Conservation (phyloP, 2,329 filamentous ascomycete genomes). For the Trichophyton rubrum region DNA sequence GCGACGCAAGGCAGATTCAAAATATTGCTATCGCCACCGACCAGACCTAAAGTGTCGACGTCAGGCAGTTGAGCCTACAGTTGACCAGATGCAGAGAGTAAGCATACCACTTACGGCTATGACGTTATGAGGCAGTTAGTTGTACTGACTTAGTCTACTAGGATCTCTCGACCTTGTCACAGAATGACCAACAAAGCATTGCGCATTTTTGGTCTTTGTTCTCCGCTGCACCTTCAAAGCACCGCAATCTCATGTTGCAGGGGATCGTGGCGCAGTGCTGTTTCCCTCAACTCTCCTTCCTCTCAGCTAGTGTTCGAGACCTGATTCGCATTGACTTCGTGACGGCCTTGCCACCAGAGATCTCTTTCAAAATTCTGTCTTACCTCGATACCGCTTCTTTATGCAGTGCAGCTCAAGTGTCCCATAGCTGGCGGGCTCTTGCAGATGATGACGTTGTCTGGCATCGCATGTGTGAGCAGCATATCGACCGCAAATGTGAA, state of each 20-base stretch:
- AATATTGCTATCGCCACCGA: slow-evolving; percentile 88
- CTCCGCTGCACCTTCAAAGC: slow-evolving; percentile 84
- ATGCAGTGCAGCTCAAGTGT: slow-evolving; percentile 93
- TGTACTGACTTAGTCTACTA: slow-evolving; percentile 23
- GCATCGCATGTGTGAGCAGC: slow-evolving; percentile 97
- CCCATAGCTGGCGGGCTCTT: slow-evolving; percentile 69
- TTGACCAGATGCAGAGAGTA: slow-evolving; percentile 86
- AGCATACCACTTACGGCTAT: slow-evolving; percentile 21
- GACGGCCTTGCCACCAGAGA: slow-evolving; percentile 71
- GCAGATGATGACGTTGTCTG: slow-evolving; percentile 98
- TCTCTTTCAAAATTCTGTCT: slow-evolving; percentile 85
- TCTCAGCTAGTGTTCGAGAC: slow-evolving; percentile 81
- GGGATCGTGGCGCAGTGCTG: slow-evolving; percentile 94
- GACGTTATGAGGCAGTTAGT: not conserved
- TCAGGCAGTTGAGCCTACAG: slow-evolving; percentile 86
- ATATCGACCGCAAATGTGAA: slow-evolving; percentile 84
- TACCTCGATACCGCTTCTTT: slow-evolving; percentile 88
- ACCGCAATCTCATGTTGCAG: slow-evolving; percentile 90
- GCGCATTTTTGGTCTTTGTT: slow-evolving; percentile 97
- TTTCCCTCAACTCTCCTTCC: slow-evolving; percentile 88
- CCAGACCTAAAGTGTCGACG: slow-evolving; percentile 89
- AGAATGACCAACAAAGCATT: slow-evolving; percentile 85
- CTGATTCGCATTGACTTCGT: slow-evolving; percentile 97
- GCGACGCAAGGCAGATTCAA: slow-evolving; percentile 55
- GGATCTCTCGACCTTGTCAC: slow-evolving; percentile 70